Base-by-base conservation (phyloP, 2,329 filamentous ascomycete species). In the Fusarium liriodendri region DNA sequence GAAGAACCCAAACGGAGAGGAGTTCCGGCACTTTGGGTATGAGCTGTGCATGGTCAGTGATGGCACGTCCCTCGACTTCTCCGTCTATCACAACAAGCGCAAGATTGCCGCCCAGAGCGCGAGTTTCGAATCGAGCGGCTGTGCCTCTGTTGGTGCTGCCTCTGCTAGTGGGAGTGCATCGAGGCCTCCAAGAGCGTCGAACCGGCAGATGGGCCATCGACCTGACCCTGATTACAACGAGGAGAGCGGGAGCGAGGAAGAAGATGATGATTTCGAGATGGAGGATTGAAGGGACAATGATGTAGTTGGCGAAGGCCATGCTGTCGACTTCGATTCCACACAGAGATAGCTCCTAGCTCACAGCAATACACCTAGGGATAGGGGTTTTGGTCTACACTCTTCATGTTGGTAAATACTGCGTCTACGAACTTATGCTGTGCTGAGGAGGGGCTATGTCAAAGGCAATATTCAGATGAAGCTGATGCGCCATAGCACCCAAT, bases 1-100 rank as follows among this genome's bases (percentile, higher is more conserved):
- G 57, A 72, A 35, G 3, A 82, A 75, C 42, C 32, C 59, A 6
- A 40, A 62, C 0, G 77, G 72, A 0, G 58, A 71, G 4, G 54
- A 60, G 0, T 77, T 74, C 13, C 57, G 62, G 0, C 11, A 50
- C 6, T 62, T 80, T 6, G n/a, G 38, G 0, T 82, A 74, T 47
- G 65, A 73, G 3, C 54, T 81, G 2, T 59, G 74, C 13, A 79
- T 81, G 66, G 33, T 75, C 7, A 73, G 74, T 20, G 67, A 77
- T 13, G 79, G 79, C 0, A 52, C 64, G 4, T 76, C 72, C 2
- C 59, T 80, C 6, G 78, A 80, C 7, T 79, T 82, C 42, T 47
- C 71, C 0, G 45, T 80, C 2, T 67, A 69, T 22, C 62, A 78
- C 13, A 62, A 73, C 4, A 70, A 66, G 3, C 71, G 72, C n/a